phyloP scores from a whole-genome alignment of 257 asterid genomes.

The Jacaranda copaia region DNA sequence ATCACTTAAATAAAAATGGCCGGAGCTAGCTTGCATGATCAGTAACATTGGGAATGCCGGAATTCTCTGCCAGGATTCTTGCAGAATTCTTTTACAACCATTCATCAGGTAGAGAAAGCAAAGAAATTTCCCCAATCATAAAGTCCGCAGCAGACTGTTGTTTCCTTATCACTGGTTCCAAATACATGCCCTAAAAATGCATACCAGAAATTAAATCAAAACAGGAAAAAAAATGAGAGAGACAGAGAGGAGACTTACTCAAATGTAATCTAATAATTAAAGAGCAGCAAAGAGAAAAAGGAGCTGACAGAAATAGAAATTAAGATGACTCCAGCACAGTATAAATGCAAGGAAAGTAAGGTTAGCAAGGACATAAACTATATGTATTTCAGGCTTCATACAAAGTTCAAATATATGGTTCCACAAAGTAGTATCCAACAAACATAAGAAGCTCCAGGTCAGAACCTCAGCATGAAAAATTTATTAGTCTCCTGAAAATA shows the following conservation, averaged over 20 bases:
- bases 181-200: constrained; percentile 66
- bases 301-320: constrained; percentile 1
- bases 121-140: constrained; percentile 36
- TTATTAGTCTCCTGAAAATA: background rate
- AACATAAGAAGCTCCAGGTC: background rate
- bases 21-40: constrained; percentile 28
- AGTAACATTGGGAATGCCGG: constrained; percentile 4
- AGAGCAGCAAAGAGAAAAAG: background rate
- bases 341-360: background rate
- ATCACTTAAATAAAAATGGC: constrained; percentile 20
- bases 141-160: constrained; percentile 41
- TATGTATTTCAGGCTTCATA: background rate
- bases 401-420: background rate
- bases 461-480: background rate
- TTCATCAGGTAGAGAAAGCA: constrained; percentile 29
- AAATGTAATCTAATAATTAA: background rate
- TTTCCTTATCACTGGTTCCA: constrained; percentile 69
- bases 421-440: background rate
- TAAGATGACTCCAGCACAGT: background rate
- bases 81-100: constrained; percentile 35
- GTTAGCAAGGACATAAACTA: background rate
- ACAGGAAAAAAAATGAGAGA: background rate
- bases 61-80: constrained; percentile 37
- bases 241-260: too few species aligned
- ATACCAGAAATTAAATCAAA: constrained; percentile 22